Percentiles rank a stretch among this genome's conserved stretches.
phyloP scores from a whole-genome alignment of 2,329 filamentous ascomycete species.

The Talaromyces sp. region DNA sequence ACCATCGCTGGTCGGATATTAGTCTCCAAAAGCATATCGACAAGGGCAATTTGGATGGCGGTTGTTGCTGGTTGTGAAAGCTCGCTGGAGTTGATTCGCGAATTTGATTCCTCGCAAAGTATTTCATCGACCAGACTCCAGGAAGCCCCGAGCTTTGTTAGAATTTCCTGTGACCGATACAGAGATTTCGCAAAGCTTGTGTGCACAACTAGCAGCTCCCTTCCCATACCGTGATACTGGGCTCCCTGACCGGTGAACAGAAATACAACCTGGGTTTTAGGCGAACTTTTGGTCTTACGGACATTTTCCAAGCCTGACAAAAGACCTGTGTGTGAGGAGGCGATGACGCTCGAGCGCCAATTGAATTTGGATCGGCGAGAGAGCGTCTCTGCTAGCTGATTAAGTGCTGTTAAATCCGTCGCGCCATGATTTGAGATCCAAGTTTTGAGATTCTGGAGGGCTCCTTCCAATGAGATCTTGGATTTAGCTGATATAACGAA shows the following conservation, averaged over 20 bases:
- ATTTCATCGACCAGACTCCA: constrained; percentile 19
- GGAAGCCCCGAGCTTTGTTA: constrained; percentile 18
- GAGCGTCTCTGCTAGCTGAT: not conserved
- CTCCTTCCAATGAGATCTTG: not conserved
- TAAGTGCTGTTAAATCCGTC: not conserved
- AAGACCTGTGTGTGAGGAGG: not conserved
- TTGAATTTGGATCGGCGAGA: not conserved
- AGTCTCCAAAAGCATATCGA: constrained; percentile 21
- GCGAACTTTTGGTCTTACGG: not conserved
- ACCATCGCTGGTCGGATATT: constrained; percentile 30
- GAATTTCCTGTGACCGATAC: constrained; percentile 10
- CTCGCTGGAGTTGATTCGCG: constrained; percentile 8
- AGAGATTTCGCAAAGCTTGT: not conserved
- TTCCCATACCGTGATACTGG: constrained; percentile 34
- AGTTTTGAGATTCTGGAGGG: not conserved
- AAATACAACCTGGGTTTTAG: not conserved
- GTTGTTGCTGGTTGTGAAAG: constrained; percentile 22
- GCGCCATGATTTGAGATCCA: not conserved
- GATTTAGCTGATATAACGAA: not conserved
- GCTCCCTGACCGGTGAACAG: constrained; percentile 39
- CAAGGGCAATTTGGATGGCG: constrained; percentile 22
- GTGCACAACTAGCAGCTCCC: constrained; percentile 19
- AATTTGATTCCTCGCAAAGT: constrained; percentile 22
- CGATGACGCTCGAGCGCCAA: not conserved
- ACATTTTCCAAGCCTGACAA: not conserved